Base-by-base conservation (phyloP, 2,329 filamentous ascomycete genomes). In the Neofusicoccum parvum region DNA sequence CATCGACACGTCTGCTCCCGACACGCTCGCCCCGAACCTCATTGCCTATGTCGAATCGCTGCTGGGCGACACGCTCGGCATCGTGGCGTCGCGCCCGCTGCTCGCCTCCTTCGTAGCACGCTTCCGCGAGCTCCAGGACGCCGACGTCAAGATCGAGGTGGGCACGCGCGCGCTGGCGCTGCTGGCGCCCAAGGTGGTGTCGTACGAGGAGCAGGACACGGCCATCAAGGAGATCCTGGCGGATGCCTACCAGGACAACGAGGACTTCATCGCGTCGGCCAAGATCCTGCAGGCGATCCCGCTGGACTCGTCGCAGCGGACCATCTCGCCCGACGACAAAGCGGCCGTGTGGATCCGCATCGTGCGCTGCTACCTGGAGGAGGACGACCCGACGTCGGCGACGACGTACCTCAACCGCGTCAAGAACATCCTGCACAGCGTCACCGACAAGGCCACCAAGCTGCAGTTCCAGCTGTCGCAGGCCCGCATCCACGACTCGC, bases 381-480 rank as follows among this genome's bases (percentile, higher is more conserved):
- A 94, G 54, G 94, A 97, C 76, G 94, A 98, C 80, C 90, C 92
- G 9, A 92, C 90, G 1, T 85, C 87, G 41, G 95, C 95, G 48
- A 92, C 96, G 76, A 87, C 86, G 46, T 96, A 94, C 76, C 85
- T 99, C 72, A 97, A 97, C 84, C 94, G 94, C 78, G 90, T 96
- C 78, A 98, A 97, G 81, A 94, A 95, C 74, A 85, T 97, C 70
- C 92, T 97, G 76, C 88, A 92, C 81, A 89, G 86, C 68, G 88
- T 97, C 37, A 80, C 85, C 36, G 88, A 97, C 76, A 86, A 88
- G 45, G 86, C 90, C 67, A 84, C 94, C 53, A 88, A 88, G 71
- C 83, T 98, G 59, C 90, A 94, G 79, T 99, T 98, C 80, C 88
- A 92, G 72, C 88, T 98, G 68, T 94, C 90, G 9, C 93, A 97